A percentile compares a stretch with the other conserved stretches of the same genome.
Conservation (phyloP, 108 stramenopile species). For the Halocafeteria seosinensis region DNA sequence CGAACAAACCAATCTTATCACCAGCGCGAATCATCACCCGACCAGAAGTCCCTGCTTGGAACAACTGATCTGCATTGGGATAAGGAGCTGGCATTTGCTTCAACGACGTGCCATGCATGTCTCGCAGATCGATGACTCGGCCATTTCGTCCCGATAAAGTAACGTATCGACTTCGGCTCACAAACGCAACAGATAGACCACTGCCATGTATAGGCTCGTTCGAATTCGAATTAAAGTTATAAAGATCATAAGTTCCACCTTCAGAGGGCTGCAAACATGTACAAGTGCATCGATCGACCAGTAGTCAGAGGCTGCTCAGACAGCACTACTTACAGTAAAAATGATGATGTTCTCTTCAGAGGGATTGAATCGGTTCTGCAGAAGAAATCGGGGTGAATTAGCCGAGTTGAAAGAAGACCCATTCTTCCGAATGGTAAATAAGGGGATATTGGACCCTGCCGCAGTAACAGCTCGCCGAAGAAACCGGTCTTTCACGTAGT, state of each 20-base stretch:
- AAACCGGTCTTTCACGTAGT: constrained; percentile 85
- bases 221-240: too few relatives aligned
- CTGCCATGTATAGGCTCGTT: constrained; percentile 67
- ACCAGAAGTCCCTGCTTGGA: constrained; percentile 76
- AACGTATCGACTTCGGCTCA: constrained; percentile 82
- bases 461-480: constrained; percentile 48
- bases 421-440: constrained; percentile 51
- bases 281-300: background rate
- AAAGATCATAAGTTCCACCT: too few relatives aligned
- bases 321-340: too few relatives aligned
- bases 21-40: constrained; percentile 76
- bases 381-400: constrained; percentile 61
- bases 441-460: constrained; percentile 62
- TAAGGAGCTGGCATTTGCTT: constrained; percentile 72
- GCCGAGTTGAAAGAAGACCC: constrained; percentile 45
- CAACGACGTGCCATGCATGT: constrained; percentile 80
- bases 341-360: constrained; percentile 70
- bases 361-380: constrained; percentile 85
- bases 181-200: constrained; percentile 72
- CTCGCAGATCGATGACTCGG: constrained; percentile 80
- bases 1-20: constrained; percentile 82
- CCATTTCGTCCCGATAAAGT: constrained; percentile 53
- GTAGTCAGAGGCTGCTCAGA: too few relatives aligned
- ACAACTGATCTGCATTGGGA: constrained; percentile 67
- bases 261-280: constrained; percentile 25